phyloP scores from a whole-genome alignment of 805 yeast species.

The Kluyveromyces nonfermentans region DNA sequence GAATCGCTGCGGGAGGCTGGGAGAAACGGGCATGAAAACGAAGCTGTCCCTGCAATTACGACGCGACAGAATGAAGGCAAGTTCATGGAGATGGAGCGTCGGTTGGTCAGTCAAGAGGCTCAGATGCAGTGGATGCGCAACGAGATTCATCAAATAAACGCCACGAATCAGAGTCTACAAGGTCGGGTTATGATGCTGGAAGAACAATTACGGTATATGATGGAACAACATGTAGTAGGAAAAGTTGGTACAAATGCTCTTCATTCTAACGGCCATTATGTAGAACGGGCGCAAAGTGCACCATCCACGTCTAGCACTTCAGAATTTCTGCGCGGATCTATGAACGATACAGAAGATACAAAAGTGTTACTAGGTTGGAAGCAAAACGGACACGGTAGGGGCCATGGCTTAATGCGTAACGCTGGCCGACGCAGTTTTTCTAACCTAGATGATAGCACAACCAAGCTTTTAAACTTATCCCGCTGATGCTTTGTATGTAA shows the following conservation, averaged over 20 bases:
- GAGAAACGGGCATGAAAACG: neutral
- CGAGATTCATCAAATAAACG: constrained; percentile 11
- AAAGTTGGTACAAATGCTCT: neutral
- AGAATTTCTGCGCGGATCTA: neutral
- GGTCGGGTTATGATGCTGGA: constrained; percentile 11
- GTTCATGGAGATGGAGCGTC: constrained; percentile 3
- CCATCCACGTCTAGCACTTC: constrained; percentile 5
- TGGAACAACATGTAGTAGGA: constrained; percentile 4
- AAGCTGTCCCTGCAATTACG: neutral
- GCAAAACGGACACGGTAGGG: neutral
- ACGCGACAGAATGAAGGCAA: no score
- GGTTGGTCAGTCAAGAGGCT: constrained; percentile 16
- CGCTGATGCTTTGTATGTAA: no score
- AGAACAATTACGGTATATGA: constrained; percentile 4
- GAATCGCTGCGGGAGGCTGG: constrained; percentile 6
- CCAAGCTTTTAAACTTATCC: constrained; percentile 3
- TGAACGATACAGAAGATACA: constrained; percentile 6
- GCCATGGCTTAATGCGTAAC: neutral
- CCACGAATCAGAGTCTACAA: constrained; percentile 11
- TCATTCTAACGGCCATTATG: neutral
- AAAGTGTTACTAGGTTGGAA: constrained; percentile 5
- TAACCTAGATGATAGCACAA: constrained; percentile 14
- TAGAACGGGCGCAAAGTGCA: constrained; percentile 3
- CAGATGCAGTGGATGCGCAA: constrained; percentile 13
- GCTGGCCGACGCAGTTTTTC: constrained; percentile 6